Base-by-base conservation (phyloP, 2,329 filamentous ascomycete species). In the Ophiostoma pallidulum region DNA sequence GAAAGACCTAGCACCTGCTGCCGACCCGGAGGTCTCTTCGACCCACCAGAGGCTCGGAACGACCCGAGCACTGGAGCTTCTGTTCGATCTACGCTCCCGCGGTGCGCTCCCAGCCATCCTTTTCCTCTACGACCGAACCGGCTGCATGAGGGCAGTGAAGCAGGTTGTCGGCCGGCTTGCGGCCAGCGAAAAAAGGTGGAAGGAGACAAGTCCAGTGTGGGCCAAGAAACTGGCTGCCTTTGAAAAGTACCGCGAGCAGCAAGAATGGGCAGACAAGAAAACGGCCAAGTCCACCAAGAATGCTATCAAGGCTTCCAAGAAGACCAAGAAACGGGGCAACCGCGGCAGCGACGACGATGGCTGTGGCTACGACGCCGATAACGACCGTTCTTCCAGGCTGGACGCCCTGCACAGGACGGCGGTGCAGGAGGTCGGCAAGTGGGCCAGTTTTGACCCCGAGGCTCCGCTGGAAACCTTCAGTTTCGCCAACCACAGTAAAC, bases 51-150 rank as follows among this genome's bases (percentile, higher is more conserved):
- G 48, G 4, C 42, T 48, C 13, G 42, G 55, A 62, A 26, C 56
- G 58, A 19, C 74, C 71, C 9, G 78, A 74, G 3, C 63, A 42
- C 24, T 66, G 16, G 72, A 78, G 1, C 63, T 86, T 26, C 66
- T 84, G 0, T 70, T 66, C 14, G 72, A 79, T 28, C 68, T 89
- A 1, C 74, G 86, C 16, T 32, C 37, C 3, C 75, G 79, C 48
- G 74, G 77, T 47, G 82, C 81, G 0, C 68, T 91, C 1, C 86
- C 85, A 0, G 84, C 82, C 0, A 78, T 91, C 12, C 62, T 89
- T 1, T 91, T 91, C 68, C 86, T 86, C 58, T 91, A 86, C 55
- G 82, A 89, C 53, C 77, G 84, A 41, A 61, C 62, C 2, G 62
- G 67, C 26, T 90, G 86, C 56, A 84, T 88, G 60, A 60, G 62